phyloP scores from a whole-genome alignment of 73 alveolate genomes.

The Symbiodinium pilosum region DNA sequence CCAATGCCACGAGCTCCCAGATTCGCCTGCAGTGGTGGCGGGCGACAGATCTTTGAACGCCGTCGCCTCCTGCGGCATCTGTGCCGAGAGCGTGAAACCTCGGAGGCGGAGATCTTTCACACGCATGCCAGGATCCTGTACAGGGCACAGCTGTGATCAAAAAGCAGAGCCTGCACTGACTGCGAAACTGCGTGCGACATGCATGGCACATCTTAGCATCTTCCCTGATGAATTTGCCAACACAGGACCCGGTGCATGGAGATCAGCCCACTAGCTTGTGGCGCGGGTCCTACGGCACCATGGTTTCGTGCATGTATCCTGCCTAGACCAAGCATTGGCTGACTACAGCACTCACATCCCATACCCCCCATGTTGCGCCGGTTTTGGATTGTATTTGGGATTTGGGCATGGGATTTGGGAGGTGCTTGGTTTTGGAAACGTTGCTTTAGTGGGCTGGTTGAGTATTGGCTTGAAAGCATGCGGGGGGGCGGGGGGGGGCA shows the following conservation, averaged over 20 bases:
- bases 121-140: not conserved
- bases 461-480: no score
- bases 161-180: no score
- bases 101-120: not conserved
- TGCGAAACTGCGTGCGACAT: no score
- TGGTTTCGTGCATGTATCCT: no score
- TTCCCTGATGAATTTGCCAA: no score
- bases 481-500: not conserved
- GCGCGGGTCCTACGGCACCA: not conserved
- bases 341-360: no score
- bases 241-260: conserved; percentile 75
- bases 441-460: no score
- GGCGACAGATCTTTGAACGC: not conserved
- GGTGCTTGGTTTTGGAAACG: not conserved
- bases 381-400: no score
- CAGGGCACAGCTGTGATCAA: not conserved
- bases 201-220: no score
- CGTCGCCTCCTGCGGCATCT: not conserved
- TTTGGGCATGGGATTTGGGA: conserved; percentile 17
- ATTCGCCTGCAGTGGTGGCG: not conserved
- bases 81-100: not conserved
- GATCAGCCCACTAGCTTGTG: conserved; percentile 15
- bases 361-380: no score
- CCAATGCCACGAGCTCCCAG: not conserved
- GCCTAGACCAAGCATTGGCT: no score